Percentiles rank a stretch among this genome's conserved stretches.
Conservation (phyloP, 768 basidiomycete genomes). For the Boletus pseudo-olivaceus region DNA sequence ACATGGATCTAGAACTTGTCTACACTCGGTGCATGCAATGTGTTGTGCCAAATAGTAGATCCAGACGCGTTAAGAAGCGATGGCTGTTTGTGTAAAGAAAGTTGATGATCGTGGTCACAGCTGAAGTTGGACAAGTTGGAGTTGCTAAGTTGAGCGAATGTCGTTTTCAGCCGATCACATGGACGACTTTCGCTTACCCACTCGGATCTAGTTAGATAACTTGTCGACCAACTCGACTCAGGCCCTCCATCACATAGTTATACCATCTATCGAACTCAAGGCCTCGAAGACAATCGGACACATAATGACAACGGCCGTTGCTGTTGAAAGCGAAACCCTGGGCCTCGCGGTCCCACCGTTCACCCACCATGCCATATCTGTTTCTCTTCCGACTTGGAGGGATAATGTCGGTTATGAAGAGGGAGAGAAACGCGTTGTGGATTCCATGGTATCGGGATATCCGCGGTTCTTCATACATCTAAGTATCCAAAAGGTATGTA, state of each 20-base stretch:
- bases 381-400: conserved; percentile 90
- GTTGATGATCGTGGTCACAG: background rate
- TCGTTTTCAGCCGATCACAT: background rate
- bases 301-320: conserved; percentile 6
- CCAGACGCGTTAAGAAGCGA: background rate
- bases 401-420: conserved; percentile 93
- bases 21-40: background rate
- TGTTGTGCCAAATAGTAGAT: background rate
- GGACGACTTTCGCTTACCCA: background rate
- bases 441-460: conserved; percentile 85
- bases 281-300: background rate
- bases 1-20: background rate
- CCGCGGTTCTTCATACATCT: conserved; percentile 93
- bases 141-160: background rate
- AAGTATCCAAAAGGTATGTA: conserved; percentile 76
- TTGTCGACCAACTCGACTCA: background rate
- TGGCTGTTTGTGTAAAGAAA: background rate
- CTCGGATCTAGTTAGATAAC: no score
- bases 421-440: conserved; percentile 73
- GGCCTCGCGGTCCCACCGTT: conserved; percentile 61
- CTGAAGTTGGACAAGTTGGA: background rate
- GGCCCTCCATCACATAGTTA: background rate
- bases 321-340: conserved; percentile 21
- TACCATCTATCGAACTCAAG: background rate
- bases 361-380: conserved; percentile 87